phyloP scores from a whole-genome alignment of 2,329 filamentous ascomycete species.

The Aspergillus costaricaensis region DNA sequence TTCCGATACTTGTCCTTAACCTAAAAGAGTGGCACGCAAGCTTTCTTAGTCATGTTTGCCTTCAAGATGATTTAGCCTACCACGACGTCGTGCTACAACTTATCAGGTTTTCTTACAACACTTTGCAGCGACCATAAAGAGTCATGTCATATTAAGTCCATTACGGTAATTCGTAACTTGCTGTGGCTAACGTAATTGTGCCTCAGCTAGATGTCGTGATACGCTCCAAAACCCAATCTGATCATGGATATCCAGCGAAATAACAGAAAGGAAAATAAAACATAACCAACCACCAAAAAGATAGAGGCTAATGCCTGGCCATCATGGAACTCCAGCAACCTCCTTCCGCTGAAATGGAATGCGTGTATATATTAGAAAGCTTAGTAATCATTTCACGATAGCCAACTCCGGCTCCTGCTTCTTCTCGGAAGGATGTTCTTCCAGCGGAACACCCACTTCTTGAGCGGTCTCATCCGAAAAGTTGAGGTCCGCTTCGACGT shows the following conservation, averaged over 20 bases:
- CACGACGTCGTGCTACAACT: no score
- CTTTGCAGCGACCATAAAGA: not conserved
- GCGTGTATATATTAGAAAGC: not conserved
- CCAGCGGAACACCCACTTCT: conserved; percentile 57
- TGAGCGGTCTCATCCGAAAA: conserved; percentile 80
- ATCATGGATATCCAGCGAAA: not conserved
- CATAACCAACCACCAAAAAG: not conserved
- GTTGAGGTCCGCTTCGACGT: conserved; percentile 76
- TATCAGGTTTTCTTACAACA: not conserved
- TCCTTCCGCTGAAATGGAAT: not conserved
- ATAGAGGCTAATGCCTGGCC: not conserved
- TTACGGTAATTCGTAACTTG: not conserved
- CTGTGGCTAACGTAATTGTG: not conserved
- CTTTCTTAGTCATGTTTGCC: not conserved
- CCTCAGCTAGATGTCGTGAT: not conserved
- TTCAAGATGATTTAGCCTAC: no score
- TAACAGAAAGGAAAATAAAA: not conserved
- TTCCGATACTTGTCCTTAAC: not conserved
- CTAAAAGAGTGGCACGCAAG: not conserved
- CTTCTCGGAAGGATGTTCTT: conserved; percentile 24
- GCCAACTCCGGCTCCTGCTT: conserved; percentile 15
- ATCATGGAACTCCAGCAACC: not conserved
- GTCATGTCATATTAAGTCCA: not conserved
- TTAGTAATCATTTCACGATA: conserved; percentile 1
- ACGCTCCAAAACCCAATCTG: not conserved